Percentiles rank a stretch among this genome's conserved stretches.
phyloP scores from a whole-genome alignment of 208 protist species.

The Polymyxa betae region DNA sequence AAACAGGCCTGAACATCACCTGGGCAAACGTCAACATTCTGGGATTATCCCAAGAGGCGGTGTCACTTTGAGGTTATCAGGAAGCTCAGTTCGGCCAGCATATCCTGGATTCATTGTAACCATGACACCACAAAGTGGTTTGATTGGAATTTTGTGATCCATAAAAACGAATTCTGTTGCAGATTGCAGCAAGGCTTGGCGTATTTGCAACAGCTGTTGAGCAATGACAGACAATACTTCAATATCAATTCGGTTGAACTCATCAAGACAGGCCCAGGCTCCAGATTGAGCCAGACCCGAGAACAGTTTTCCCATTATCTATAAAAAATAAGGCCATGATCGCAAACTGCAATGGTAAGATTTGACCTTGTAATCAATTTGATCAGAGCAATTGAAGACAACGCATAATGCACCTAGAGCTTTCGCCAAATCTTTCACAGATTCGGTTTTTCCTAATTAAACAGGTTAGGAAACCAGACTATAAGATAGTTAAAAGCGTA shows the following conservation, averaged over 20 bases:
- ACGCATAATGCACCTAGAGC: slow-evolving; percentile 92
- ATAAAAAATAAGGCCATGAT: slow-evolving; percentile 85
- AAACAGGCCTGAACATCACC: slow-evolving; percentile 94
- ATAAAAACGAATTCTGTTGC: slow-evolving; percentile 90
- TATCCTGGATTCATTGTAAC: slow-evolving; percentile 99
- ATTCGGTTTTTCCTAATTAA: slow-evolving; percentile 78
- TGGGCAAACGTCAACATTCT: background rate
- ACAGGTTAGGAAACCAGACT: background rate
- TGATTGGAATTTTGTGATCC: slow-evolving; percentile 87
- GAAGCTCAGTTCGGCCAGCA: slow-evolving; percentile 95
- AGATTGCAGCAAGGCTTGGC: slow-evolving; percentile 83
- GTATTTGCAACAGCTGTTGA: slow-evolving; percentile 92
- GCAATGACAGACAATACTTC: slow-evolving; percentile 97
- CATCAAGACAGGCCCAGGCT: slow-evolving; percentile 96
- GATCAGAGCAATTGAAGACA: slow-evolving; percentile 96
- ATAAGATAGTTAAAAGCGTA: background rate
- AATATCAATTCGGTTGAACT: slow-evolving; percentile 98
- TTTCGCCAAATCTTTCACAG: slow-evolving; percentile 93
- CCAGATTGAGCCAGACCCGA: slow-evolving; percentile 91
- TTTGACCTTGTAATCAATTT: slow-evolving; percentile 87
- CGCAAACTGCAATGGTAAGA: slow-evolving; percentile 69
- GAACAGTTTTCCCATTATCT: slow-evolving; percentile 95
- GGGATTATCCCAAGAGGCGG: background rate
- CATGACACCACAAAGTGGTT: slow-evolving; percentile 90
- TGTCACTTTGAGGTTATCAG: slow-evolving; percentile 91